Evolutionary conservation across 768 basidiomycete genomes (phyloP).

Genomic region (Xanthoconium stramineum): DNA sequence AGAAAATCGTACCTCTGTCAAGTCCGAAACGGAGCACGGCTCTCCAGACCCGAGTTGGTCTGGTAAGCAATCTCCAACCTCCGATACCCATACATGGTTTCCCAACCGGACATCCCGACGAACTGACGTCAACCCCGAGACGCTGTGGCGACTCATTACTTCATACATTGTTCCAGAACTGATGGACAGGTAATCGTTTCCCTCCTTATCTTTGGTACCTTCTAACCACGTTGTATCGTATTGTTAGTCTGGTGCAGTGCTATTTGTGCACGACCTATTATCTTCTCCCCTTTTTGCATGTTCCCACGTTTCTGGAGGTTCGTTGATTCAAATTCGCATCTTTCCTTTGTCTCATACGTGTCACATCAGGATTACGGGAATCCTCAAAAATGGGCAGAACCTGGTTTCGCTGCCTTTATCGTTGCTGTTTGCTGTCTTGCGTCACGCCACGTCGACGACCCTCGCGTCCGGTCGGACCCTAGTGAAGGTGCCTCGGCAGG

Average conservation of each 20-base stretch:
- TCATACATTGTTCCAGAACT: conserved; percentile 83
- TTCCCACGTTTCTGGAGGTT: conserved; percentile 83
- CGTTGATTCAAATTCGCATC: conserved; percentile 21
- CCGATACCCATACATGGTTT: conserved; percentile 61
- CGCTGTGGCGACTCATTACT: conserved; percentile 83
- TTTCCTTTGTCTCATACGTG: conserved; percentile 14
- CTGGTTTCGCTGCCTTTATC: conserved; percentile 91
- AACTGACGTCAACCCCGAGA: conserved; percentile 82
- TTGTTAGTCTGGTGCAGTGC: conserved; percentile 67
- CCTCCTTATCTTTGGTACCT: conserved; percentile 5
- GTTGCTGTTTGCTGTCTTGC: conserved; percentile 91
- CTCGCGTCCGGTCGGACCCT: conserved; percentile 80
- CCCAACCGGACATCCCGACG: conserved; percentile 74
- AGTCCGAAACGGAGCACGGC: conserved; percentile 31
- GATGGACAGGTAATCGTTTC: conserved; percentile 77
- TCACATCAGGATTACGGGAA: conserved; percentile 79
- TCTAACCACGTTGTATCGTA: conserved; percentile 10
- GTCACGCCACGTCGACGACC: conserved; percentile 90
- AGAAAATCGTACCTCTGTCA: conserved; percentile 55
- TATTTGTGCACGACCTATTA: conserved; percentile 93
- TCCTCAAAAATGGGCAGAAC: conserved; percentile 93
- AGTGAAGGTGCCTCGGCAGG: conserved; percentile 85
- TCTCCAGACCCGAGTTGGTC: conserved; percentile 28
- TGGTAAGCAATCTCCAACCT: conserved; percentile 32
- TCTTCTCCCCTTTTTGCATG: conserved; percentile 87